Conservation (phyloP, 2,329 filamentous ascomycete species). For the Ophiocordyceps sinensis region DNA sequence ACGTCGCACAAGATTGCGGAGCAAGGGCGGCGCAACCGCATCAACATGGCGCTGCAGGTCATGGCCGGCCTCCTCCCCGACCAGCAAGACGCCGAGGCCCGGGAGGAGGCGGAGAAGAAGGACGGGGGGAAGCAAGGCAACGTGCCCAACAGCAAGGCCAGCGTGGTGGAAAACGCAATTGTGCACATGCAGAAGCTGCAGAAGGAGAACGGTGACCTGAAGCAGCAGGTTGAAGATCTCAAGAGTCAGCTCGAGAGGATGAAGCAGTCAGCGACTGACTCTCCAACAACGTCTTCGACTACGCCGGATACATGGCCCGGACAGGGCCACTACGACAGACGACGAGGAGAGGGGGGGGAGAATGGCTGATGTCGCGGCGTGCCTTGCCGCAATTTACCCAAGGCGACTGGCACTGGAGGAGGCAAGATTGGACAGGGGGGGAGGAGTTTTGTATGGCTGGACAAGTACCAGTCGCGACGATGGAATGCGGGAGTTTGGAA, state of each 20-base stretch:
- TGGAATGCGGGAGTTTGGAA: too few species aligned
- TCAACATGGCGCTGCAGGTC: conserved; percentile 84
- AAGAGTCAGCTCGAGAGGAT: conserved; percentile 17
- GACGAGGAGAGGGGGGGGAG: too few species aligned
- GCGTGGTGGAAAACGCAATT: conserved; percentile 93
- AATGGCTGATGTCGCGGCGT: too few species aligned
- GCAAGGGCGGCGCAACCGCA: conserved; percentile 86
- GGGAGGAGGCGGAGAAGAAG: conserved; percentile 32
- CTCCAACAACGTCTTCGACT: background rate
- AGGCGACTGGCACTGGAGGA: too few species aligned
- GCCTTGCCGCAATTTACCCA: too few species aligned
- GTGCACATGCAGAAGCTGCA: conserved; percentile 84
- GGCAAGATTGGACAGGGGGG: too few species aligned
- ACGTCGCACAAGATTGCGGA: conserved; percentile 98
- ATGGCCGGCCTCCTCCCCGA: conserved; percentile 77
- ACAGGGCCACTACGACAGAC: too few species aligned
- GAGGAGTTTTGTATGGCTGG: too few species aligned
- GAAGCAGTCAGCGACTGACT: conserved; percentile 1
- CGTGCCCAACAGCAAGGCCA: conserved; percentile 77
- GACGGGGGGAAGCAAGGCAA: conserved; percentile 27
- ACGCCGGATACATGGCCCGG: background rate
- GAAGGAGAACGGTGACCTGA: conserved; percentile 54
- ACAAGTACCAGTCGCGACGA: too few species aligned
- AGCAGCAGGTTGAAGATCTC: conserved; percentile 37
- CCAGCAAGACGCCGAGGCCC: conserved; percentile 23